A percentile compares a stretch with the other conserved stretches of the same genome.
phyloP scores from a whole-genome alignment of 805 yeast genomes.

The Clavispora vitiphila region DNA sequence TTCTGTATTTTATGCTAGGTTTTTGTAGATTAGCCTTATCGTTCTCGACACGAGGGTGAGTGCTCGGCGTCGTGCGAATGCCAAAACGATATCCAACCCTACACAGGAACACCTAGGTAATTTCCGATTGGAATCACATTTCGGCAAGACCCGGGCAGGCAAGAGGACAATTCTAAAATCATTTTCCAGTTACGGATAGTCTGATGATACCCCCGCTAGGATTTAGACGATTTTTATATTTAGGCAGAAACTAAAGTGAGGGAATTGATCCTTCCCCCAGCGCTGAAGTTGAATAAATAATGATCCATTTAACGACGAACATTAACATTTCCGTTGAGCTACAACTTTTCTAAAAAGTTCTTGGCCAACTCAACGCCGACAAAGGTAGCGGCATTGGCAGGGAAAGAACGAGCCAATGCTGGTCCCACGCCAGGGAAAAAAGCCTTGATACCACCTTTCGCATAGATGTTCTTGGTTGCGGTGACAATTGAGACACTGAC shows the following conservation, averaged over 20 bases:
- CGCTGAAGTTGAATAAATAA: neutral
- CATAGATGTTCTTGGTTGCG: conserved; percentile 66
- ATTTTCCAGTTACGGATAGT: no score
- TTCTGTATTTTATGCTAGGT: conserved; percentile 8
- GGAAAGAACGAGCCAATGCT: conserved; percentile 89
- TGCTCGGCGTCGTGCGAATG: conserved; percentile 12
- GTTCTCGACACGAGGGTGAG: conserved; percentile 21
- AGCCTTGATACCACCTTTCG: conserved; percentile 76
- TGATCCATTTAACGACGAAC: neutral
- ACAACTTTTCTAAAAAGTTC: conserved; percentile 32
- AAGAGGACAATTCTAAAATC: no score
- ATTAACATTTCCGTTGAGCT: neutral
- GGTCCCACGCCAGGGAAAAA: conserved; percentile 98
- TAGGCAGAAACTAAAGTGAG: neutral
- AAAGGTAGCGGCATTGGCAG: conserved; percentile 99
- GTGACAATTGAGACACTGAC: conserved; percentile 49
- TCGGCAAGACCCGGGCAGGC: no score
- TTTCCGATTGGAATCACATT: no score
- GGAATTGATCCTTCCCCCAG: neutral
- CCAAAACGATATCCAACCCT: no score
- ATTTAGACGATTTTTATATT: neutral
- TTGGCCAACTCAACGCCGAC: conserved; percentile 86
- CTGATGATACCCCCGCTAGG: no score
- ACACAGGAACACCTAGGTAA: no score
- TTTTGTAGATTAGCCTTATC: conserved; percentile 7